Base-by-base conservation (phyloP, 495 filamentous ascomycete species). In the Lasiosphaeria ovina region DNA sequence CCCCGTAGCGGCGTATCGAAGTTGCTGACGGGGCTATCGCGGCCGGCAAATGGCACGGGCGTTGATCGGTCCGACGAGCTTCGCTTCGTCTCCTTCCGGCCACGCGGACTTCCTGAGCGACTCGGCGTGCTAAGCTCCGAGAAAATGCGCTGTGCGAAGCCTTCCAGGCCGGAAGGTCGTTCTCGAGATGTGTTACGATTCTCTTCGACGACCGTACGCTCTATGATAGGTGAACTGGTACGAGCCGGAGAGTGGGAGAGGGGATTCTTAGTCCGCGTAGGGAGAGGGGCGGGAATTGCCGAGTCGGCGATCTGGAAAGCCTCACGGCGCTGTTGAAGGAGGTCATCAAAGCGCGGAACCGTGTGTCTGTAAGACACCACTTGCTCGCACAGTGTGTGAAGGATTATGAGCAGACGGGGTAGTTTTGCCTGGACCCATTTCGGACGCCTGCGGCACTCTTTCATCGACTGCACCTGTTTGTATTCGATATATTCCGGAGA, bases 301-400 rank as follows among this genome's bases (percentile, higher is more conserved):
- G 66, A 65, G 60, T 77, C 85, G 7, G 82, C 77, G 4, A 85
- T 82, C 61, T 85, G 81, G 66, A 89, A 88, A 2, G 83, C 80
- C 55, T 85, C 83, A 17, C 87, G 84, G 14, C 89, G 86, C 62
- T 90, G 88, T 49, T 88, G 82, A 33, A 94, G 74, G 7, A 92
- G 79, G 31, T 89, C 84, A 59, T 93, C 87, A 66, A 94, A 92
- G 35, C 91, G 84, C 0, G 89, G 84, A 3, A 94, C 78, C 9
- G 88, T 83, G n/a, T 77, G 72, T 47, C 86, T 82, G 74, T 89
- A 91, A 3, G 79, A 73, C 38, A 81, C 75, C 34, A 92, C 79
- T 65, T 91, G 84, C 33, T 82, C 77, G 6, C 87, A 84, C 0
- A 96, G 82, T 3, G 67, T 71, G 57, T 84, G 77, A 8, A 88